Evolutionary conservation across 768 basidiomycete species (phyloP), one percentile per base, ranked within the genome.

Genomic region (Cystofilobasidium bisporidii): DNA sequence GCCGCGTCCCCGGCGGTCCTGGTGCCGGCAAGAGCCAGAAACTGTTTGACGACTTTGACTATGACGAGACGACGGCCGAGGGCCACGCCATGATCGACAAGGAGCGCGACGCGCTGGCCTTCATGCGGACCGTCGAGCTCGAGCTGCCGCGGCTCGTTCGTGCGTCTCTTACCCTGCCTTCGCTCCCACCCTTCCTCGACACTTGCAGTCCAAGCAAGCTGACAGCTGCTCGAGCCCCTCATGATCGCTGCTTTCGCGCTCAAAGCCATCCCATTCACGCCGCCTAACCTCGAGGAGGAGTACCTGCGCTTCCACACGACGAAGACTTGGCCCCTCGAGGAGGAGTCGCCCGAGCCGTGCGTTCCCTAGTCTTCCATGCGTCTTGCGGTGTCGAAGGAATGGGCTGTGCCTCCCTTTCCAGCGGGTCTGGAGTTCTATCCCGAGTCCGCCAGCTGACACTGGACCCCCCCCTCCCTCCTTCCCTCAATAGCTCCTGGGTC

Each of bases 91-190:
- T 69, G 63, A 69, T 69, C 41, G 57, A 69, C 26, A 53, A 59
- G 40, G 68, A 69, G 63, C 38, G 68, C 17, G 63, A 69, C 12
- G 68, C 56, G 17, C 63, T 69, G 36, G 68, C 68, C 11, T 69
- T 69, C 36, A 69, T 69, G 68, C 58, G 68, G 60, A 64, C 63
- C 3, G 68, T 69, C 36, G 68, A 69, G 58, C 60, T 69, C 58
- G 68, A 69, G 63, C 53, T 69, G 17, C 68, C 68, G 18, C 63
- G 63, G 63, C 63, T 69, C 48, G 57, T 59, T 17, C 68, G 68
- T 69, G 24, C 40, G 68, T 69, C 53, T n/a, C 40, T 17, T 41
- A 41, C 10, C 32, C 28, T 47, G 36, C 28, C 6, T 47, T 38
- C 56, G 17, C 22, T 36, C 32, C 26, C 55, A 17, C n/a, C 40